Conservation (phyloP, 495 filamentous ascomycete species). For the Trichoderma asperelloides region DNA sequence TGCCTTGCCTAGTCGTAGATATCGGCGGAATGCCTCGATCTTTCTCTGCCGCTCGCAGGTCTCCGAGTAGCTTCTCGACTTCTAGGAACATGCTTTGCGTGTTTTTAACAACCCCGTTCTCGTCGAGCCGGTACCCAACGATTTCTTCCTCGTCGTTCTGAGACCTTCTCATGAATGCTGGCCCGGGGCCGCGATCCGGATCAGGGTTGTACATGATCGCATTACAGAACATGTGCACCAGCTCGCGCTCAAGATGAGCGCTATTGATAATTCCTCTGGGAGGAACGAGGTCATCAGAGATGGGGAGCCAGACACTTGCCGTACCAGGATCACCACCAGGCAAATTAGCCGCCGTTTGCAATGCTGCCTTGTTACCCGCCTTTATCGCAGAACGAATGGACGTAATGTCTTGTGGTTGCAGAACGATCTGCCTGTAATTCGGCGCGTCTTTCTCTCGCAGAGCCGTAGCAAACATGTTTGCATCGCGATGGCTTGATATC, state of each 20-base stretch:
- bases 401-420: conserved; percentile 82
- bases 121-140: conserved; percentile 49
- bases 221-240: conserved; percentile 97
- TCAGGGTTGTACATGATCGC: conserved; percentile 95
- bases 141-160: conserved; percentile 29
- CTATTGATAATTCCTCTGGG: conserved; percentile 90
- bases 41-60: conserved; percentile 33
- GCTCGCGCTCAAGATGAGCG: conserved; percentile 85
- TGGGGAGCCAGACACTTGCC: conserved; percentile 52
- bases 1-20: background rate
- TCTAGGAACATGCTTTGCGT: conserved; percentile 74
- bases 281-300: conserved; percentile 66
- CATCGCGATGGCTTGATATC: conserved; percentile 76
- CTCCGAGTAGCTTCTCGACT: conserved; percentile 53
- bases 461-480: conserved; percentile 76
- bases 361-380: conserved; percentile 66
- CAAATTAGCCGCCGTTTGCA: conserved; percentile 47
- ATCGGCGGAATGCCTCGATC: conserved; percentile 13
- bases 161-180: conserved; percentile 37
- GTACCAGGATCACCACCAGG: conserved; percentile 36
- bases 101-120: conserved; percentile 74
- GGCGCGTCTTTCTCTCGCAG: conserved; percentile 78
- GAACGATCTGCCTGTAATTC: conserved; percentile 79
- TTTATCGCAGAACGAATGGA: conserved; percentile 70
- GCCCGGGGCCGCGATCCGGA: conserved; percentile 57